phyloP scores from a whole-genome alignment of 345 rosid genomes.

The Erodium maritimum region DNA sequence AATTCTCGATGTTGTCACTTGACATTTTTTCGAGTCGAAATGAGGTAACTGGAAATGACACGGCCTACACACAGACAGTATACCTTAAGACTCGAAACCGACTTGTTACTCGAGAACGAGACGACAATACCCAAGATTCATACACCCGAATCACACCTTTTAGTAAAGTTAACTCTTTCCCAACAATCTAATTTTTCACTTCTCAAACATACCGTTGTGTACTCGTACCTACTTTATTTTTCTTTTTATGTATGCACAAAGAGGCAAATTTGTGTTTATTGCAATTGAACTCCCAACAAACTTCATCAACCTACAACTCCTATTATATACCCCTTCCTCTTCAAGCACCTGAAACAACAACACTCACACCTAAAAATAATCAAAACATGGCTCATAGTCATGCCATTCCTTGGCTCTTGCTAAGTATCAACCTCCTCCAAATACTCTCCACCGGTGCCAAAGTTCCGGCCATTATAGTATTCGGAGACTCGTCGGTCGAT shows the following conservation, averaged over 20 bases:
- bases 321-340: neutral
- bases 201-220: too few species aligned
- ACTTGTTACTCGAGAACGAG: too few species aligned
- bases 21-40: too few species aligned
- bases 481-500: conserved; percentile 5
- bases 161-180: too few species aligned
- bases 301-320: neutral
- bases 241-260: neutral
- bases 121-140: too few species aligned
- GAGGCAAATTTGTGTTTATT: neutral
- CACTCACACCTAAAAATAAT: neutral
- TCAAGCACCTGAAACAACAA: neutral
- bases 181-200: too few species aligned
- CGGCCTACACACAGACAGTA: too few species aligned
- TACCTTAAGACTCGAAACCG: too few species aligned
- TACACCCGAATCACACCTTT: too few species aligned
- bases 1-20: too few species aligned
- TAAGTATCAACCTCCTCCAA: neutral
- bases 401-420: neutral
- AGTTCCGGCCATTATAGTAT: conserved; percentile 1
- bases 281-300: neutral
- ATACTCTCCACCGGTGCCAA: neutral
- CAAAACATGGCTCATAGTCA: neutral
- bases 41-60: too few species aligned
- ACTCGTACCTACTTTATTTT: too few species aligned